Conservation (phyloP, 2,329 filamentous ascomycete species). For the Didymella arachidicola region DNA sequence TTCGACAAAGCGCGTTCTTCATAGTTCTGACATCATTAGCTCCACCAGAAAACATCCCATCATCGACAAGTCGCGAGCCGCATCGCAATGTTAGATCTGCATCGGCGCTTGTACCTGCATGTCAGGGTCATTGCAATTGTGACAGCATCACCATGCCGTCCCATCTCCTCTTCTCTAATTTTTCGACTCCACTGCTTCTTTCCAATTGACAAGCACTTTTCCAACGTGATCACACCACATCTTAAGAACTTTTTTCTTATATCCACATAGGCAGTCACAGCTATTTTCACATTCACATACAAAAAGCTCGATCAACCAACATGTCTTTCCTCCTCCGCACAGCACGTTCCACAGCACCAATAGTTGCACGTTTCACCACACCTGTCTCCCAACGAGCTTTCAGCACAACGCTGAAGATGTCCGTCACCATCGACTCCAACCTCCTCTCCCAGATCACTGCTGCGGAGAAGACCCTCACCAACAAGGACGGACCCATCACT, state of each 20-base stretch:
- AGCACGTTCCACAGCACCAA: constrained; percentile 18
- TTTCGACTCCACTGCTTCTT: constrained; percentile 2
- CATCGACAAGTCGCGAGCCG: constrained; percentile 14
- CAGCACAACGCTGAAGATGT: constrained; percentile 25
- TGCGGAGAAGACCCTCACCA: constrained; percentile 52
- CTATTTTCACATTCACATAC: neutral
- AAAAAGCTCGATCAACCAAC: neutral
- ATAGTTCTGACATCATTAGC: constrained; percentile 24
- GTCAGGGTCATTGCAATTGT: constrained; percentile 3
- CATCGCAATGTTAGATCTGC: constrained; percentile 15
- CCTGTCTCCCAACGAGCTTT: constrained; percentile 23
- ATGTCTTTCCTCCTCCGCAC: constrained; percentile 29
- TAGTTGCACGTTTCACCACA: constrained; percentile 18
- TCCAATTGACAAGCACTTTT: neutral
- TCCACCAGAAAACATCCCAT: constrained; percentile 20
- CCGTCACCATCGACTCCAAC: constrained; percentile 45
- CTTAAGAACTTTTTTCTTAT: neutral
- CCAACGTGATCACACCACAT: neutral
- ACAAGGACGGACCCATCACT: constrained; percentile 44
- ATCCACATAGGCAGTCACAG: neutral
- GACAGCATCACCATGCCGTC: constrained; percentile 15
- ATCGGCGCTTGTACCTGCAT: constrained; percentile 23
- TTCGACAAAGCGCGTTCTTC: neutral
- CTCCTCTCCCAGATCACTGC: constrained; percentile 54
- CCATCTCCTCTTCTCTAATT: neutral